phyloP scores from a whole-genome alignment of 2,329 filamentous ascomycete species.

The Aspergillus latus region DNA sequence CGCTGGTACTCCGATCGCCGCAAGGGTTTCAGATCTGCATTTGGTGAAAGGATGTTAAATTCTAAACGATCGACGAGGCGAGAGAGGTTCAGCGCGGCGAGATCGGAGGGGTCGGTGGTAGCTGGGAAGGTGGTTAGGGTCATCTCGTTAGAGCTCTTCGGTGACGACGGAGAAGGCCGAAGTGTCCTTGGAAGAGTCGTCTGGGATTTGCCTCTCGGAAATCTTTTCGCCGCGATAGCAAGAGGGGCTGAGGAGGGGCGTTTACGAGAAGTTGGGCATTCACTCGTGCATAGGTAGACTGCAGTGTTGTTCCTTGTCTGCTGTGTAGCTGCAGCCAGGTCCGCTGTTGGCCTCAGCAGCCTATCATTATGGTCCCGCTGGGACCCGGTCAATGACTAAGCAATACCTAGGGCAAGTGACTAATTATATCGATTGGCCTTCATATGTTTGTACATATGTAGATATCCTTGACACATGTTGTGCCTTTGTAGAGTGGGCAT shows the following conservation, averaged over 20 bases:
- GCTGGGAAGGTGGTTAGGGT: constrained; percentile 22
- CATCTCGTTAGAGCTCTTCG: constrained; percentile 16
- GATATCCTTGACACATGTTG: neutral
- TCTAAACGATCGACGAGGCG: constrained; percentile 46
- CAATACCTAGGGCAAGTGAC: neutral
- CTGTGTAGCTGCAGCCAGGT: neutral
- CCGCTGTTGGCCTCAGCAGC: constrained; percentile 3
- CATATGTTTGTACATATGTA: neutral
- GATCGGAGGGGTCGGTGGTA: constrained; percentile 26
- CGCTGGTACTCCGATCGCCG: constrained; percentile 44
- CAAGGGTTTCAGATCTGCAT: constrained; percentile 38
- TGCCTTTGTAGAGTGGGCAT: neutral
- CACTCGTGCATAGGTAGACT: constrained; percentile 1
- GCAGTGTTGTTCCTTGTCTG: constrained; percentile 1
- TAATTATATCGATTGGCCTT: neutral
- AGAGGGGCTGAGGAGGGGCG: neutral
- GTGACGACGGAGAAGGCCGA: neutral
- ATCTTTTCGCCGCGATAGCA: neutral
- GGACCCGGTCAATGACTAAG: constrained; percentile 6
- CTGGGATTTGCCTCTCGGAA: neutral
- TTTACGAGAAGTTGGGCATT: constrained; percentile 11
- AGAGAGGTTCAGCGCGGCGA: constrained; percentile 41
- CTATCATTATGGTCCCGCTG: neutral
- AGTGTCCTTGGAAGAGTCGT: neutral
- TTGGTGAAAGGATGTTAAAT: constrained; percentile 43